phyloP scores from a whole-genome alignment of 2,329 filamentous ascomycete species.

The Alternaria panax region DNA sequence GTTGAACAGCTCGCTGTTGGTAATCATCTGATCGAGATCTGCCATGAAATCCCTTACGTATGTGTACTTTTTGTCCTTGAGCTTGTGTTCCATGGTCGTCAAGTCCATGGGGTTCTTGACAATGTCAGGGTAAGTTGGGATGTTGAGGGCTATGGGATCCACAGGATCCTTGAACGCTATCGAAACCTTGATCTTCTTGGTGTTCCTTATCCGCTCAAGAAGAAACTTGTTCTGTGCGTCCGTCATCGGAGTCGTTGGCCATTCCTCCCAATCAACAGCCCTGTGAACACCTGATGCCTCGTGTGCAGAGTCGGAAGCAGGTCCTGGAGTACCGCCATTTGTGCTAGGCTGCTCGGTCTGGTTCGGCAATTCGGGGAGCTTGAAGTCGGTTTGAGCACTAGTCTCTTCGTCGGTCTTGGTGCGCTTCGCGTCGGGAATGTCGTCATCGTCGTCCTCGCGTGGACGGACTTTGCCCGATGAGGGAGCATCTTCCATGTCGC shows the following conservation, averaged over 20 bases:
- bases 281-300: slow-evolving; percentile 41
- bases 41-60: slow-evolving; percentile 75
- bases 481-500: slow-evolving; percentile 51
- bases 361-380: slow-evolving; percentile 53
- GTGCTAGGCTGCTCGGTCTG: slow-evolving; percentile 42
- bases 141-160: slow-evolving; percentile 73
- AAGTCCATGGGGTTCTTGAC: slow-evolving; percentile 87
- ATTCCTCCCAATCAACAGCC: slow-evolving; percentile 44
- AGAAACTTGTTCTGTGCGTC: slow-evolving; percentile 67
- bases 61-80: slow-evolving; percentile 74
- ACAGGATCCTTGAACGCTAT: slow-evolving; percentile 80
- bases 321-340: slow-evolving; percentile 24
- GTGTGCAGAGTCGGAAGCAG: slow-evolving; percentile 40
- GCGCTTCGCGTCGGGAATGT: slow-evolving; percentile 75
- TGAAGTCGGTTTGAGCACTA: slow-evolving; percentile 50
- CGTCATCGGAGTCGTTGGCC: slow-evolving; percentile 54
- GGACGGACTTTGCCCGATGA: slow-evolving; percentile 65
- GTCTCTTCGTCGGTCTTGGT: slow-evolving; percentile 69
- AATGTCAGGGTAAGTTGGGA: slow-evolving; percentile 76
- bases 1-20: slow-evolving; percentile 85
- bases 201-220: slow-evolving; percentile 70
- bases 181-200: slow-evolving; percentile 88
- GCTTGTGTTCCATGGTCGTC: slow-evolving; percentile 77
- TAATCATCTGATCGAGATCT: slow-evolving; percentile 79
- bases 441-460: slow-evolving; percentile 65